These are phyloP conservation scores for Tulasnella sp. DNA, from an alignment of 768 basidiomycete genomes.

Conservation along the genomic window DNA sequence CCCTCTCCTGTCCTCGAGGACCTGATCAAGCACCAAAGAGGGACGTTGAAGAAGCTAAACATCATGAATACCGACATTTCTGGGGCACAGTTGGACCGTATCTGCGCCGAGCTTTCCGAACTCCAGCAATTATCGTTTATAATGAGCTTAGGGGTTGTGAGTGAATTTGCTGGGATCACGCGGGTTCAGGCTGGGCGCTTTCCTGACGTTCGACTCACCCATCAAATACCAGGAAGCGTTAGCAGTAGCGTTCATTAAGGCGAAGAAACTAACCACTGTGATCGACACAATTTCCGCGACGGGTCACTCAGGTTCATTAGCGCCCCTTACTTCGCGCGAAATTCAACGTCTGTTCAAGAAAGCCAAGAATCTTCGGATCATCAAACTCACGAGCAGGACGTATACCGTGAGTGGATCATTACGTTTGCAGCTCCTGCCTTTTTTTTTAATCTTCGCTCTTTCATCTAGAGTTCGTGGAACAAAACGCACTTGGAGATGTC, in stretches of 20 bases:
- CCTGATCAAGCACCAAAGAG: slow-evolving; percentile 26
- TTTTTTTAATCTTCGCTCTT: not conserved
- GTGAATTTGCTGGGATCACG: not conserved
- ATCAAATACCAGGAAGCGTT: not conserved
- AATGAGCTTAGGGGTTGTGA: not conserved
- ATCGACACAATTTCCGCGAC: slow-evolving; percentile 24
- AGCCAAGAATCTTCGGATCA: not conserved
- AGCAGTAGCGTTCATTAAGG: not conserved
- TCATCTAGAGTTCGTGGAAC: not conserved
- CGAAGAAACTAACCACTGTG: slow-evolving; percentile 17
- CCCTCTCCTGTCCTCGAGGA: not conserved
- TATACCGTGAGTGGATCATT: slow-evolving; percentile 17
- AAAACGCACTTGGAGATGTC: not conserved
- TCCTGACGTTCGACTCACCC: not conserved
- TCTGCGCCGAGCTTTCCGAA: slow-evolving; percentile 21
- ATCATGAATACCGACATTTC: slow-evolving; percentile 22
- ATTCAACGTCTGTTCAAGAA: slow-evolving; percentile 4
- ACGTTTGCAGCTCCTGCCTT: not conserved
- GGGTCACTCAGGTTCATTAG: not conserved
- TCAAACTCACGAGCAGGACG: slow-evolving; percentile 17
- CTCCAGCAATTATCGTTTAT: slow-evolving; percentile 24
- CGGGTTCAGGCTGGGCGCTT: not conserved
- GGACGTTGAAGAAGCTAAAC: slow-evolving; percentile 22
- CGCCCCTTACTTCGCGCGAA: not conserved
- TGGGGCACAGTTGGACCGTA: not conserved